These are phyloP conservation scores for Galeopsis tetrahit DNA, from an alignment of 257 asterid genomes.

Conservation along the genomic window DNA sequence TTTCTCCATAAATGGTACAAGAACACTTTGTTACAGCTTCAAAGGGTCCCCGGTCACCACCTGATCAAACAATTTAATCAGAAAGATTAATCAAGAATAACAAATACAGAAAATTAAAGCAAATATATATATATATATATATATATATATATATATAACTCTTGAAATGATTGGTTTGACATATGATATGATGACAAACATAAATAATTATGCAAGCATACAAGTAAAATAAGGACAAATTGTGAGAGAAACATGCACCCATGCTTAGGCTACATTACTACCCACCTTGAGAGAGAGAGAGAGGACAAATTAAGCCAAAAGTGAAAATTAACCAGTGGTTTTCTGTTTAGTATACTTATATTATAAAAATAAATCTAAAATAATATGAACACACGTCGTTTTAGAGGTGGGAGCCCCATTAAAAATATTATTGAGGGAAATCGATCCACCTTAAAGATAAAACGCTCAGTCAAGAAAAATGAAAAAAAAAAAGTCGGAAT, in stretches of 20 bases:
- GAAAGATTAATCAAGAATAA: conserved; percentile 28
- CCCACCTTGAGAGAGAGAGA: conserved; percentile 32
- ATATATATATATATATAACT: background rate
- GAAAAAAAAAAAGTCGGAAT: too few relatives aligned
- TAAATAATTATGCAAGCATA: conserved; percentile 29
- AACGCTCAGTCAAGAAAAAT: too few relatives aligned
- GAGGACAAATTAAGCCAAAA: conserved; percentile 3
- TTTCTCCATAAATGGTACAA: conserved; percentile 57
- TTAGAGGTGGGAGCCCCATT: too few relatives aligned
- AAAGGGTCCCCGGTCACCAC: conserved; percentile 55
- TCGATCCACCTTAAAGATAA: too few relatives aligned
- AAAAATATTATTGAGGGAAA: too few relatives aligned
- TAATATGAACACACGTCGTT: too few relatives aligned
- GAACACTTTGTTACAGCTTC: conserved; percentile 28
- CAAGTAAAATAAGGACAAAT: conserved; percentile 31
- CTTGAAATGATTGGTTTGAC: conserved; percentile 37
- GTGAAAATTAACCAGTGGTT: conserved; percentile 20
- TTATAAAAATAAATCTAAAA: too few relatives aligned
- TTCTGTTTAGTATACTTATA: background rate
- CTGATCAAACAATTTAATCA: conserved; percentile 26
- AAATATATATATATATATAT: too few relatives aligned
- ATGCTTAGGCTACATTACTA: background rate
- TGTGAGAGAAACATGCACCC: conserved; percentile 24
- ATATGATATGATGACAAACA: conserved; percentile 39
- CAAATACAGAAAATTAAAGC: conserved; percentile 2